Base-by-base conservation (phyloP, 1,139 yeast species). In the Geotrichum bryndzae region DNA sequence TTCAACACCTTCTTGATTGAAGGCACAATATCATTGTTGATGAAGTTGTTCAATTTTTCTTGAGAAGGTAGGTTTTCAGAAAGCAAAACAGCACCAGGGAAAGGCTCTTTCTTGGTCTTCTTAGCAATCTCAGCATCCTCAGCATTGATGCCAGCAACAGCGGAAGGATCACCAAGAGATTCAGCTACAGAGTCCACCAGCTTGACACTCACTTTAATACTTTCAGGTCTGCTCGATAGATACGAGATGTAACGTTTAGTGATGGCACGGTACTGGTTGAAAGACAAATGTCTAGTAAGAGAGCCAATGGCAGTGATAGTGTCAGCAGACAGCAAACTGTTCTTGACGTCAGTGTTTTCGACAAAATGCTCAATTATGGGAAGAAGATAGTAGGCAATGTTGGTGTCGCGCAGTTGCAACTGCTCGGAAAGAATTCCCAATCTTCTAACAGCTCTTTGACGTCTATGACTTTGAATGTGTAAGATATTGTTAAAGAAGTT, bases 391-490 rank as follows among this genome's bases (percentile, higher is more conserved):
- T 90, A 95, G 0, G 96, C 82, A 61, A 92, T 84, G 67, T 85
- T 86, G 51, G 79, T 77, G 51, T 84, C 84, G 1, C 81, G 74
- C 15, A 92, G 74, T 27, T 67, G 64, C 11, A 68, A 67, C 33
- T 75, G 68, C 15, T 66, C 58, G 0, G 80, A 77, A 54, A 77
- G 66, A 8, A 78, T 78, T 33, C 80, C 78, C 45, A 90, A 76
- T 63, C 89, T 81, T 68, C 84, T 81, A 31, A 94, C 80, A 0
- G 97, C 96, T 69, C 90, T 82, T 72, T 88, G 91, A 69, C 97
- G 87, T 75, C 96, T 84, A 70, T 88, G 92, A 27, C 87, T 72
- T 75, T 95, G 99, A 58, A 94, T 85, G 72, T 94, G 97, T 65
- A 82, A 82, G 53, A 95, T 80, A 69, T 91, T 91, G 63, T 79